Evolutionary conservation across 148 eudicot species (phyloP).

Genomic region (Cornus suecica): DNA sequence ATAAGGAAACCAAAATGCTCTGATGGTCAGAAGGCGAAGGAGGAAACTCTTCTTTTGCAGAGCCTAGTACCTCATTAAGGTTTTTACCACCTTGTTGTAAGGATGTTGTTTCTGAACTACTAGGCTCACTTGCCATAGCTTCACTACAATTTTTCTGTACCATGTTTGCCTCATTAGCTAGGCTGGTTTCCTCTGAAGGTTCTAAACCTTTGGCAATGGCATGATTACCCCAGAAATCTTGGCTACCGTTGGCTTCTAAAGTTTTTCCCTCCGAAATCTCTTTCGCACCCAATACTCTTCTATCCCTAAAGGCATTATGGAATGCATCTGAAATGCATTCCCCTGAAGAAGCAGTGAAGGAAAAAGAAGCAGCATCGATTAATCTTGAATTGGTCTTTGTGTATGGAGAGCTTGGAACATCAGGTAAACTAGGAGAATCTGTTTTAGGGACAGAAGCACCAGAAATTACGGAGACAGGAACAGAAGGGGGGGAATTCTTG

Average conservation of each 20-base stretch:
- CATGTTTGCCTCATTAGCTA: conserved; percentile 18
- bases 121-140: conserved; percentile 19
- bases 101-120: conserved; percentile 25
- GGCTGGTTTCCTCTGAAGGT: conserved; percentile 11
- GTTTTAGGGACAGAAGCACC: conserved; percentile 21
- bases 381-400: conserved; percentile 5
- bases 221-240: conserved; percentile 17
- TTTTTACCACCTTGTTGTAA: conserved; percentile 39
- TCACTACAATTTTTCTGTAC: conserved; percentile 17
- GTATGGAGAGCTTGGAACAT: conserved; percentile 21
- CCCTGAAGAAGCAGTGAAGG: conserved; percentile 19
- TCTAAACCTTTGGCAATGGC: conserved; percentile 19
- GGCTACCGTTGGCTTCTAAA: conserved; percentile 20
- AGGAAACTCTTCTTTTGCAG: conserved; percentile 73
- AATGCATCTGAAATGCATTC: conserved; percentile 20
- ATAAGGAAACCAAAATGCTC: conserved; percentile 85
- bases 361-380: conserved; percentile 15
- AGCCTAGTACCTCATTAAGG: conserved; percentile 31
- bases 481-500: conserved; percentile 31
- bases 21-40: conserved; percentile 80
- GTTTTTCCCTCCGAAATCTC: conserved; percentile 25
- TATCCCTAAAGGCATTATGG: conserved; percentile 22
- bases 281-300: conserved; percentile 14
- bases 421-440: conserved; percentile 28
- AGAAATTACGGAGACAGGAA: conserved; percentile 22